Percentiles rank a stretch among this genome's conserved stretches.
Evolutionary conservation across 1,284 basidiomycete genomes (phyloP).

Genomic region (Moesziomyces aphidis): DNA sequence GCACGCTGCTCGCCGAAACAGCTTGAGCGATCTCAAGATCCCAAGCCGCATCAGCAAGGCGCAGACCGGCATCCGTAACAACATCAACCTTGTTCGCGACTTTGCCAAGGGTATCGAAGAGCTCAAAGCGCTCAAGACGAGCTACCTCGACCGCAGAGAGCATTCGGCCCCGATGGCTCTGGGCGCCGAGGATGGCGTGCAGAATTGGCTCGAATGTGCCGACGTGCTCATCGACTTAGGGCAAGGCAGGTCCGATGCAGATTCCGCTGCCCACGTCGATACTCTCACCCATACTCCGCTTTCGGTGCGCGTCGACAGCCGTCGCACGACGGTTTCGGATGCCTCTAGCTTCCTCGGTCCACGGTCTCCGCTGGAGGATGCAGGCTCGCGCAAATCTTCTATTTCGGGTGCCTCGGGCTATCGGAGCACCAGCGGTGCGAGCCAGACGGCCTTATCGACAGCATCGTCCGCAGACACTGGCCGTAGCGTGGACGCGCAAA

Average conservation of each 20-base stretch:
- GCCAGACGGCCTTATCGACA: conserved; percentile 25
- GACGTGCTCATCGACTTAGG: conserved; percentile 57
- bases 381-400: conserved; percentile 10
- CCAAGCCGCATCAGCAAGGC: conserved; percentile 56
- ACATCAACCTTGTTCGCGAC: conserved; percentile 51
- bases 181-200: conserved; percentile 11
- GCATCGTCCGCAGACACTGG: conserved; percentile 25
- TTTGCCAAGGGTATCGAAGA: conserved; percentile 59
- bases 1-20: conserved; percentile 39
- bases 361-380: conserved; percentile 19
- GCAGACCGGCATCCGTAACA: conserved; percentile 47
- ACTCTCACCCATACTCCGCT: conserved; percentile 44
- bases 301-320: conserved; percentile 12
- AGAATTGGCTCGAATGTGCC: conserved; percentile 57
- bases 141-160: conserved; percentile 32
- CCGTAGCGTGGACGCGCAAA: conserved; percentile 42
- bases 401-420: conserved; percentile 17
- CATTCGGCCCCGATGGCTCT: background rate
- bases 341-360: conserved; percentile 12
- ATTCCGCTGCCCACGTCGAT: conserved; percentile 39
- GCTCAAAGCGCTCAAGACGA: conserved; percentile 45
- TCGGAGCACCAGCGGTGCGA: conserved; percentile 36
- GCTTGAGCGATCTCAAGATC: conserved; percentile 56
- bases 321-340: conserved; percentile 24
- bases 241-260: conserved; percentile 46